Evolutionary conservation across 176 grass and related monocot genomes (phyloP), one percentile per base, ranked within the genome.

Genomic region (Thinopyrum elongatum): DNA sequence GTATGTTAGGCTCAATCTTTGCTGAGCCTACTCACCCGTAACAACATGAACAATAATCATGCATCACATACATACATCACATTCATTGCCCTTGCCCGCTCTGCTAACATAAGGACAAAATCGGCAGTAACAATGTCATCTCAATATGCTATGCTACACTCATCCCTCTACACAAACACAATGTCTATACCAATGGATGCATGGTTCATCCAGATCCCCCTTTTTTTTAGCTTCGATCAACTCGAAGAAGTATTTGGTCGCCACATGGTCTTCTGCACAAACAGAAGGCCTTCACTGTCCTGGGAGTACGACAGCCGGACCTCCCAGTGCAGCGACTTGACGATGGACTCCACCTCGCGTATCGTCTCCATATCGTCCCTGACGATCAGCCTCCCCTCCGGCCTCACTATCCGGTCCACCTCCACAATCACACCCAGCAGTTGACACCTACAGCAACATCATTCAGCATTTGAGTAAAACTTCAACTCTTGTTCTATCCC

Each of bases 371-470:
- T 77, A 41, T 70, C 60, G 35, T 97, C 95, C 80, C 90, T 91
- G 12, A 94, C 88, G 17, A 97, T 95, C 65, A 97, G 34, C 70
- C 73, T 82, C 30, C 92, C 95, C 81, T 88, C 89, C 22, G 95
- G 95, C 77, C 95, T 84, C 76, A 95, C 7, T 25, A 97, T 86
- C 53, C 95, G 88, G 65, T 97, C 95, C 70, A 95, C 91, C 86
- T 97, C 95, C 26, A 82, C 78, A 29, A 97, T 84, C 75, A 94
- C 92, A 23, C 78, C 42, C 79, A 91, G 57, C 29, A 95, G 42
- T 49, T 83, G 59, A 51, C 95, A 97, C 85, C 92, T 97, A 65
- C 68, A 74, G 23, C 42, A 69, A 0, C 15, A 76, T 11, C 26
- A 53, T 51, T 6, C 21, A 61, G n/a, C 9, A 61, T 0, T 25